These are phyloP conservation scores for Thelonectria olida DNA, from an alignment of 2,329 filamentous ascomycete species.

Conservation along the genomic window DNA sequence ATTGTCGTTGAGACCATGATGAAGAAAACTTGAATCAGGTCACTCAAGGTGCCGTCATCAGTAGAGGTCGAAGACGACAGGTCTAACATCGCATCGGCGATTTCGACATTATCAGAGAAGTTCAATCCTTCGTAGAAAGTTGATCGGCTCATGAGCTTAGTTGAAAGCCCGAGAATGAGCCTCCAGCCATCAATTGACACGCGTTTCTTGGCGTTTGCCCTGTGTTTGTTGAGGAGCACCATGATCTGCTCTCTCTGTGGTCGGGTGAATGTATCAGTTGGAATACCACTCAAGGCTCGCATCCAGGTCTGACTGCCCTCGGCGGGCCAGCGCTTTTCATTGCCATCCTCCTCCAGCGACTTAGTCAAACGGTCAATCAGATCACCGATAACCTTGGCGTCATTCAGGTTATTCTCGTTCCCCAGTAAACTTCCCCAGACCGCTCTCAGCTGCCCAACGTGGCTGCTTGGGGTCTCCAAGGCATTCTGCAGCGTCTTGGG, in stretches of 20 bases:
- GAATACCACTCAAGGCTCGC: slow-evolving; percentile 45
- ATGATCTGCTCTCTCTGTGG: slow-evolving; percentile 56
- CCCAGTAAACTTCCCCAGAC: slow-evolving; percentile 45
- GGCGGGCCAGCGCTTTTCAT: slow-evolving; percentile 45
- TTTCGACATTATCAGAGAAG: slow-evolving; percentile 48
- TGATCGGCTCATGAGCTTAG: slow-evolving; percentile 60
- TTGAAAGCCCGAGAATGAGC: slow-evolving; percentile 54
- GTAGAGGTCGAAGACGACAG: slow-evolving; percentile 36
- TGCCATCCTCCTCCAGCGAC: slow-evolving; percentile 40
- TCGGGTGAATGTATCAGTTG: slow-evolving; percentile 52
- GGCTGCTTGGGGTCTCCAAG: slow-evolving; percentile 29
- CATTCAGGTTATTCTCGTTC: slow-evolving; percentile 51
- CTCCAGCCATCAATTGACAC: slow-evolving; percentile 45
- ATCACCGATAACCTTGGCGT: slow-evolving; percentile 43
- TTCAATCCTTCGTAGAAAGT: slow-evolving; percentile 60
- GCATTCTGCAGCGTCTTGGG: slow-evolving; percentile 39
- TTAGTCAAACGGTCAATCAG: slow-evolving; percentile 46
- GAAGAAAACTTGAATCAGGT: slow-evolving; percentile 46
- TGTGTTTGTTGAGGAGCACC: slow-evolving; percentile 42
- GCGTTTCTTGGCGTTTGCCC: slow-evolving; percentile 38
- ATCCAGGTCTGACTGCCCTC: slow-evolving; percentile 43
- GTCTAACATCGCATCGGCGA: slow-evolving; percentile 46
- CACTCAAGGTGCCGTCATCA: slow-evolving; percentile 40
- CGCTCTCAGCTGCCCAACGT: slow-evolving; percentile 25
- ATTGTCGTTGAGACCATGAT: slow-evolving; percentile 45